These are phyloP conservation scores for Aegilops tauschii DNA, from an alignment of 176 grass and related monocot genomes.

Conservation along the genomic window DNA sequence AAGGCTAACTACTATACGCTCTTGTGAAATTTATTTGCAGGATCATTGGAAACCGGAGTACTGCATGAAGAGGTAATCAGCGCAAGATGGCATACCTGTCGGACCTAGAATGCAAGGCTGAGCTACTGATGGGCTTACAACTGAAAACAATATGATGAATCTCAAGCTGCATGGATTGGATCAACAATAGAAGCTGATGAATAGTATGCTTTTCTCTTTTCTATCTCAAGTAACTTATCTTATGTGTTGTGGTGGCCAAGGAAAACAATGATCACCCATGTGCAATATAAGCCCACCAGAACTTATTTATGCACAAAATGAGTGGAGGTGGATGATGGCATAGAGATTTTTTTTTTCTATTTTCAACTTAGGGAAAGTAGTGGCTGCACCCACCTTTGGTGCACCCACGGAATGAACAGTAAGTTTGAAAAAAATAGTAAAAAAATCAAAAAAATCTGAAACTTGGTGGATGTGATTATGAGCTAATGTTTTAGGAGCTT, in stretches of 20 bases:
- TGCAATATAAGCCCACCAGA: background rate
- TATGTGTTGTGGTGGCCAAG: background rate
- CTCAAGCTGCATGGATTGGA: background rate
- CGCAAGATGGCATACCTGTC: slow-evolving; percentile 25
- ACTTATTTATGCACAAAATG: background rate
- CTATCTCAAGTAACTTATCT: background rate
- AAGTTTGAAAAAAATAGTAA: too few relatives aligned
- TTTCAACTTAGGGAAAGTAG: background rate
- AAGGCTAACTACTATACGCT: too few relatives aligned
- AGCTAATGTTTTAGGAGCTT: too few relatives aligned
- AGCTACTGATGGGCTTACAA: background rate
- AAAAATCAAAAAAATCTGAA: too few relatives aligned
- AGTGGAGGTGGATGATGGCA: background rate
- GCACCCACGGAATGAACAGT: too few relatives aligned
- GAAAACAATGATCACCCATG: background rate
- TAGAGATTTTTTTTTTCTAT: background rate
- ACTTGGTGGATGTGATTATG: too few relatives aligned
- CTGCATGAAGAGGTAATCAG: background rate
- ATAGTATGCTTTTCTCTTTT: background rate
- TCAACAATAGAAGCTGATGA: too few relatives aligned
- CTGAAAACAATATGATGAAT: background rate
- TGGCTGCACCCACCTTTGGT: too few relatives aligned
- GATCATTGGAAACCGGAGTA: background rate
- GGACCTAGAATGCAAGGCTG: slow-evolving; percentile 32
- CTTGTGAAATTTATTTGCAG: slow-evolving; percentile 16